Percentiles rank a stretch among this genome's conserved stretches.
phyloP scores from a whole-genome alignment of 2,329 filamentous ascomycete genomes.

The Nothopassalora personata region DNA sequence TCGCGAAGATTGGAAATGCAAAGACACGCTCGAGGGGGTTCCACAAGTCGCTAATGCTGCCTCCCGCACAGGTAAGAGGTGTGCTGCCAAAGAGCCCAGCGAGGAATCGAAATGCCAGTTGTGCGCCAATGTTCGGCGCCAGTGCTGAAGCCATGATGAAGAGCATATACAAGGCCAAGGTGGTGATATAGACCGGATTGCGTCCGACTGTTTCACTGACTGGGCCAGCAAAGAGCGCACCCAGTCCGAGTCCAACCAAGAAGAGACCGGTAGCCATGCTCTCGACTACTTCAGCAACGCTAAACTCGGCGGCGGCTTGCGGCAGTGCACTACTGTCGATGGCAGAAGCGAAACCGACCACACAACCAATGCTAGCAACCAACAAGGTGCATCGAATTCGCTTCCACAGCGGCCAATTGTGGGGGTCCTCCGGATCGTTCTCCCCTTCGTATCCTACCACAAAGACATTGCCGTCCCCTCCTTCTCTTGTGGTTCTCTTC shows the following conservation, averaged over 20 bases:
- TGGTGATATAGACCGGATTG: conserved; percentile 46
- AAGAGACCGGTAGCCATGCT: conserved; percentile 45
- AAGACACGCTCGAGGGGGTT: conserved; percentile 32
- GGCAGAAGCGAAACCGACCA: conserved; percentile 48
- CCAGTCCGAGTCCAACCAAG: conserved; percentile 41
- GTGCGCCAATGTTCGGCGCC: conserved; percentile 43
- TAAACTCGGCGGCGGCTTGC: conserved; percentile 43
- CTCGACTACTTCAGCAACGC: conserved; percentile 48
- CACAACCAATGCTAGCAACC: conserved; percentile 43
- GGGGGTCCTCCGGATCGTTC: conserved; percentile 34
- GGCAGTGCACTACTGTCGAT: conserved; percentile 49
- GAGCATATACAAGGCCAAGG: conserved; percentile 44
- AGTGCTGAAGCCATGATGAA: conserved; percentile 47
- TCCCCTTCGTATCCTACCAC: conserved; percentile 36
- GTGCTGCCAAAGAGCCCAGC: conserved; percentile 46
- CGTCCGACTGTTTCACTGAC: conserved; percentile 42
- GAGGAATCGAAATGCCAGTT: conserved; percentile 47
- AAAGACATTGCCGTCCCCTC: conserved; percentile 36
- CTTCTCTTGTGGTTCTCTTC: conserved; percentile 33
- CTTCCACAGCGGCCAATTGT: conserved; percentile 32
- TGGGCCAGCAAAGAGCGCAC: conserved; percentile 46
- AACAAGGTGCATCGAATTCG: conserved; percentile 33
- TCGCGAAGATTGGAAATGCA: conserved; percentile 48
- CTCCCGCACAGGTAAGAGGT: conserved; percentile 44
- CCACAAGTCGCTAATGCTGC: conserved; percentile 33